A percentile compares a stretch with the other conserved stretches of the same genome.
These are phyloP conservation scores for Papilionanthe hybrid DNA, from an alignment of 116 monocot species.

Conservation along the genomic window DNA sequence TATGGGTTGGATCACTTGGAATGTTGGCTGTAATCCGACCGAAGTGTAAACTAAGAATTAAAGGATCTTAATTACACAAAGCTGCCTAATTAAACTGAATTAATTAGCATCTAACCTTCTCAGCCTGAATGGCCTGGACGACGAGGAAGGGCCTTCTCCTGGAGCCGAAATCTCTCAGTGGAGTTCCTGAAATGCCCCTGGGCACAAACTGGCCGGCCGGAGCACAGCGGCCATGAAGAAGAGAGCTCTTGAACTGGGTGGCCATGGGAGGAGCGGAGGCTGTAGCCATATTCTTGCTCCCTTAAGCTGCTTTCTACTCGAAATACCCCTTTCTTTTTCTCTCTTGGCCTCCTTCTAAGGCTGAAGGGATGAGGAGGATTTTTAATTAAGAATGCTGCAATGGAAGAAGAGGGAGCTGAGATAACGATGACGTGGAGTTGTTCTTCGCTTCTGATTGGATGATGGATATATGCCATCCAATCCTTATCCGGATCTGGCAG, in stretches of 20 bases:
- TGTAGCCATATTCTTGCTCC: slow-evolving; percentile 37
- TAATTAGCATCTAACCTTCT: slow-evolving; percentile 50
- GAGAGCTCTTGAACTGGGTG: slow-evolving; percentile 54
- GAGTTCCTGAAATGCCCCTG: slow-evolving; percentile 47
- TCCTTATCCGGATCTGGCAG: background rate
- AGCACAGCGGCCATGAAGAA: slow-evolving; percentile 29
- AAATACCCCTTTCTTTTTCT: background rate
- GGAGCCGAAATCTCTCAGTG: slow-evolving; percentile 27
- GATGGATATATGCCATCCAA: background rate
- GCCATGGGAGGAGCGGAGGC: slow-evolving; percentile 72
- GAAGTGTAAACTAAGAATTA: background rate
- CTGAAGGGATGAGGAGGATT: background rate
- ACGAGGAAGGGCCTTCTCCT: slow-evolving; percentile 40
- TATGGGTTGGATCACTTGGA: slow-evolving; percentile 87
- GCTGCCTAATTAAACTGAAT: background rate
- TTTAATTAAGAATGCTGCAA: slow-evolving; percentile 1
- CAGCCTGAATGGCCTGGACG: slow-evolving; percentile 73
- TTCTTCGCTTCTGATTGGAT: slow-evolving; percentile 3
- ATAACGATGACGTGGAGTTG: background rate
- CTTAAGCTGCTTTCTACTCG: background rate
- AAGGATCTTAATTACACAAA: too few relatives aligned
- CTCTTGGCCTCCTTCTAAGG: background rate
- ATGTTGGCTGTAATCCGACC: slow-evolving; percentile 49
- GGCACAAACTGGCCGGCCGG: slow-evolving; percentile 21
- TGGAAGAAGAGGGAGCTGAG: background rate